Evolutionary conservation across 345 rosid genomes (phyloP), one percentile per base, ranked within the genome.

Genomic region (Raphanus raphanistrum): DNA sequence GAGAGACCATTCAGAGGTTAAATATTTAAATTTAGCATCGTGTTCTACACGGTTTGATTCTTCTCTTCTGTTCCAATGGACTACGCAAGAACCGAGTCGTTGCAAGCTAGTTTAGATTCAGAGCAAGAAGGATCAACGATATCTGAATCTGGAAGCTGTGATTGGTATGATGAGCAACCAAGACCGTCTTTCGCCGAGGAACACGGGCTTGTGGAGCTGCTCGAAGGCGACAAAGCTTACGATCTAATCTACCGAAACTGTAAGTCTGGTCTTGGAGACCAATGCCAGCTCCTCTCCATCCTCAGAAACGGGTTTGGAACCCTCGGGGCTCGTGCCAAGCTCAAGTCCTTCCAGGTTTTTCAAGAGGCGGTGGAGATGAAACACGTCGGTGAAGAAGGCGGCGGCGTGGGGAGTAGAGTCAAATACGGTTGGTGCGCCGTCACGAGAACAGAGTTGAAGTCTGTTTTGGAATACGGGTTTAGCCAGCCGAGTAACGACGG

Each of bases 371-470:
- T 84, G 80, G 87, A 83, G 76, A 67, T 35, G 21, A 88, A 90
- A 41, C 36, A 82, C 35, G 84, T 79, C 11, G 93, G 90, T 5
- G 68, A 3, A 0, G 65, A 8, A 1, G 36, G 31, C 26, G 85
- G 83, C 2, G 91, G 21, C 21, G n/a, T n/a, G n/a, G 21, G 89
- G 10, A 55, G 91, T 5, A 92, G 21, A 36, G 83, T 91, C 33
- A 90, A 82, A 73, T 85, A 77, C 28, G 98, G 85, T 61, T 92
- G 99, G 99, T 88, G 82, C 69, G 70, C 88, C 16, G 86, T 85
- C 26, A 1, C 77, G 1, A 89, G 68, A 75, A 81, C 80, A 4
- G 92, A 87, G 73, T 62, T 87, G 0, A 70, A 45, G 33, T 73
- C 79, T 65, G 82, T 95, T 54, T 6, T 90, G 16, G 85, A 83